Base-by-base conservation (phyloP, 1,139 yeast genomes). In the Zygoascus hellenicus region DNA sequence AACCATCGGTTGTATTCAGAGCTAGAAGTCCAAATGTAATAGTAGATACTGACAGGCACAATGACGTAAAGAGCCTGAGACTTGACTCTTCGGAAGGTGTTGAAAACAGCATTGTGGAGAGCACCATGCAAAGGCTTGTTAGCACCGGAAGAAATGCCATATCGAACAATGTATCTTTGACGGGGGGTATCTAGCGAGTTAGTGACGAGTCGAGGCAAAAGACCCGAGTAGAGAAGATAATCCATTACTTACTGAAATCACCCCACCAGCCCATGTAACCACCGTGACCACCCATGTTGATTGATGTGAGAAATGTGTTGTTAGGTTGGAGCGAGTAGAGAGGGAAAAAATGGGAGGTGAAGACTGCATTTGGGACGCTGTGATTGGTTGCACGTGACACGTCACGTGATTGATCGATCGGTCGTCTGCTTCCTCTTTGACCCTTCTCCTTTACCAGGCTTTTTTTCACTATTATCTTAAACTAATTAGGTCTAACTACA, bases 251-350 rank as follows among this genome's bases (percentile, higher is more conserved):
- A 58, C 66, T 63, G 49, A 56, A 44, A 73, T 75, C 68, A 66
- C 97, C 97, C 97, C 97, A 89, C 96, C 96, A 89, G 63, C 97
- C 97, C 90, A 86, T 81, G 66, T 85, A 89, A 64, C 90, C 67
- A 65, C 84, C 83, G 62, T 80, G 80, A 71, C 83, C 83, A 66
- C 85, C 86, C 62, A 81, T 61, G 58, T 69, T 33, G 30, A 28
- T 34, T 16, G 36, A 13, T 34, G 31, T 32, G 39, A 5, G 17
- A 10, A 26, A 46, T 45, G 39, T 42, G 41, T 40, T 38, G 45
- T 46, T 39, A 41, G 31, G 32, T 33, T 38, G 37, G 30, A 48
- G 37, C 16, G 41, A 39, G 42, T 30, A 14, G 13, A 16, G 29
- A 14, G 36, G 22, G 28, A 6, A 9, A 7, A 37, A 10, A 13